Evolutionary conservation across 2,329 filamentous ascomycete species (phyloP), one percentile per base, ranked within the genome.

Genomic region (Anthostomella pinea): DNA sequence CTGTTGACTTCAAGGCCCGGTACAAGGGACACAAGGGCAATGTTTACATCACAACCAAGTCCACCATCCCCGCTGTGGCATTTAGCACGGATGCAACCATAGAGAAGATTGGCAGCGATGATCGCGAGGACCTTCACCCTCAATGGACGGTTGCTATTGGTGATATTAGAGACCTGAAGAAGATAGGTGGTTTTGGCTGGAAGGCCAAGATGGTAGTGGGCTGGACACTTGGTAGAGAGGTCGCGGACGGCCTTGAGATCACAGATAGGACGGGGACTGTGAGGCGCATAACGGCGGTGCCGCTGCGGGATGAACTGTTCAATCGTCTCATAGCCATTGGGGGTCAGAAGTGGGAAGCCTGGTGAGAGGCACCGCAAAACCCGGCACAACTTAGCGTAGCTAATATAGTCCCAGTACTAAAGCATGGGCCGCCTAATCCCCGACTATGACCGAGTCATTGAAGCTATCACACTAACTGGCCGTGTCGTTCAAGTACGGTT

Each of bases 121-220:
- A 79, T 13, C 54, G 65, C 35, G 67, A 72, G 9, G 66, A 72
- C 14, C 48, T 79, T 4, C 73, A 81, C 16, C 79, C 85, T 0
- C 60, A 77, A 0, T 94, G 86, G 77, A 81, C 75, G 5, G 69
- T 93, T 1, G 72, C 85, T 0, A 73, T 93, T 3, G 72, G 72
- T 0, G 83, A 91, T 11, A 83, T 94, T 29, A 66, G 60, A 33
- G 85, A 90, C 59, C 56, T 94, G 35, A 84, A 81, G 59, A 94
- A 94, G 64, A 68, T 90, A 2, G 87, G 87, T 4, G 87, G 87
- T 0, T 69, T 90, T 22, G 86, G 87, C 0, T 94, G 87, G 87
- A 94, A 93, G 64, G 80, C 81, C 2, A 91, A 88, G 66, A 65
- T 93, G 32, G 73, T 93, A 2, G 84, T 93, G 1, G 86, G 87